These are phyloP conservation scores for Lactarius psammicola DNA, from an alignment of 768 basidiomycete genomes.

Conservation along the genomic window DNA sequence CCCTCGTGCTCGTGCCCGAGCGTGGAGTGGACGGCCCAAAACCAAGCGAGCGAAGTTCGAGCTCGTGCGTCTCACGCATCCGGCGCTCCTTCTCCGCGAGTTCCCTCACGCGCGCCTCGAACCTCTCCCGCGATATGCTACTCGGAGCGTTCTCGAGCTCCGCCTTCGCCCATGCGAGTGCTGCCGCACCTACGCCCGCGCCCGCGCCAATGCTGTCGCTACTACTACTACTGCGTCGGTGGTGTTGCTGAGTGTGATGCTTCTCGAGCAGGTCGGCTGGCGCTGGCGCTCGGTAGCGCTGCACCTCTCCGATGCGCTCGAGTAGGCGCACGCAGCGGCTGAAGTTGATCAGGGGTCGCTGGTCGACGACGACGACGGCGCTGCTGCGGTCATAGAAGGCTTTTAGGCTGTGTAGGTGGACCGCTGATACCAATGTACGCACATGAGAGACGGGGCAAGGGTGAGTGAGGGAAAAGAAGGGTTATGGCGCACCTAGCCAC, in stretches of 20 bases:
- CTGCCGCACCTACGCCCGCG: constrained; percentile 27
- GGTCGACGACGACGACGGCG: constrained; percentile 28
- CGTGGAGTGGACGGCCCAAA: constrained; percentile 10
- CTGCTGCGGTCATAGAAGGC: constrained; percentile 4
- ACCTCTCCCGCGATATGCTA: constrained; percentile 35
- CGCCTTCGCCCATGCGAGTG: constrained; percentile 44
- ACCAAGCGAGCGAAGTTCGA: constrained; percentile 27
- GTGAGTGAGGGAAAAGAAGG: neutral
- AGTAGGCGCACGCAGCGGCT: constrained; percentile 41
- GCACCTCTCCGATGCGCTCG: constrained; percentile 38
- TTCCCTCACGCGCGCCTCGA: constrained; percentile 37
- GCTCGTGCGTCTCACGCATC: constrained; percentile 16
- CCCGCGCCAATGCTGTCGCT: constrained; percentile 30
- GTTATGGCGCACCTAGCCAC: constrained; percentile 39
- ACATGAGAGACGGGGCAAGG: neutral
- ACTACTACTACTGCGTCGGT: neutral
- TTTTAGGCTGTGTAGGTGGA: constrained; percentile 33
- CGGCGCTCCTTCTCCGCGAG: constrained; percentile 23
- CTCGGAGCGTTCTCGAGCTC: constrained; percentile 38
- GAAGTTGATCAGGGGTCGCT: constrained; percentile 44
- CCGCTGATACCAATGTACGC: constrained; percentile 32
- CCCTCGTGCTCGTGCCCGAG: neutral
- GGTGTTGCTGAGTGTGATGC: neutral
- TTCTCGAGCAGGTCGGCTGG: constrained; percentile 34
- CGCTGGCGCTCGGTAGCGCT: constrained; percentile 36